A percentile compares a stretch with the other conserved stretches of the same genome.
These are phyloP conservation scores for Rubia balearica DNA, from an alignment of 305 asterid species.

Conservation along the genomic window DNA sequence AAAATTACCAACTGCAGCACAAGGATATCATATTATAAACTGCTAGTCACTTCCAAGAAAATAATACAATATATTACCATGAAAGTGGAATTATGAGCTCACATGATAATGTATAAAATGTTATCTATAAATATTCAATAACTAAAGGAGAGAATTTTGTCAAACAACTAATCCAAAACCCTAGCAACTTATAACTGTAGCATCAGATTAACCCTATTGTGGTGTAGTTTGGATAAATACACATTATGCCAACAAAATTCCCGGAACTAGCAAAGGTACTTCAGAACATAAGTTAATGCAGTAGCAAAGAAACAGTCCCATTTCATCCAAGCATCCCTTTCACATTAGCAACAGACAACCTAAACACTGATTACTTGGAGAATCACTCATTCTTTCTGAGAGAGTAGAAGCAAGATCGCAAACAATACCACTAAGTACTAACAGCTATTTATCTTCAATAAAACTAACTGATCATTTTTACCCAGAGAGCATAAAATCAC, in stretches of 20 bases:
- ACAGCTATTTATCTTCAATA: background rate
- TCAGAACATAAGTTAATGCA: background rate
- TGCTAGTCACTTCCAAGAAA: background rate
- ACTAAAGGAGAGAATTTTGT: background rate
- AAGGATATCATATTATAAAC: background rate
- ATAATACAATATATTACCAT: background rate
- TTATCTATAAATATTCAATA: background rate
- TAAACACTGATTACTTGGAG: background rate
- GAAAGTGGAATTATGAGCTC: background rate
- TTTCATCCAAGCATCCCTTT: slow-evolving; percentile 5
- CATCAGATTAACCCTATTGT: background rate
- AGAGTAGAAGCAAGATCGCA: background rate
- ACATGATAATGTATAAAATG: background rate
- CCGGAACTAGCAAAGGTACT: background rate
- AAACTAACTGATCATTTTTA: background rate
- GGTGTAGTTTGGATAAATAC: too few relatives aligned
- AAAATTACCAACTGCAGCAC: background rate
- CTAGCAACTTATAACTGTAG: background rate
- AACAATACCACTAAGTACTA: slow-evolving; percentile 4
- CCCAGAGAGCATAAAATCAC: background rate
- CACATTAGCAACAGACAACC: background rate
- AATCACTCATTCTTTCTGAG: background rate
- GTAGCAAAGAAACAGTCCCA: background rate
- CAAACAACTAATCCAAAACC: background rate
- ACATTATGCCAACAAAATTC: background rate